A percentile compares a stretch with the other conserved stretches of the same genome.
phyloP scores from a whole-genome alignment of 2,329 filamentous ascomycete genomes.

The Aspergillus melleus region DNA sequence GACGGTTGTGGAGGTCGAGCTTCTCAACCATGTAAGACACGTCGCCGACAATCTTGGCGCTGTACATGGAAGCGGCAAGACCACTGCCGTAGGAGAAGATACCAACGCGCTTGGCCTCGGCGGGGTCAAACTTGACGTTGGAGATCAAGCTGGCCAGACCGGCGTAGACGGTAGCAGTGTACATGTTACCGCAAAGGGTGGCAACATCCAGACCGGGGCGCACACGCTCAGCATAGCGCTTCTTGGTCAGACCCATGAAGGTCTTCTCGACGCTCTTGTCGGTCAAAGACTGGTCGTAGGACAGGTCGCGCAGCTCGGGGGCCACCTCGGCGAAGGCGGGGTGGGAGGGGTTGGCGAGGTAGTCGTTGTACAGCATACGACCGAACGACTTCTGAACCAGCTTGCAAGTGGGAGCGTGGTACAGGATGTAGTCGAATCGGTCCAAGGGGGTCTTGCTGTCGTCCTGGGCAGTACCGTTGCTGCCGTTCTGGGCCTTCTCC shows the following conservation, averaged over 20 bases:
- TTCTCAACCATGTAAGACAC: slow-evolving; percentile 67
- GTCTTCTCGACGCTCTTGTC: slow-evolving; percentile 86
- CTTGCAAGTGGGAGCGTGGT: slow-evolving; percentile 87
- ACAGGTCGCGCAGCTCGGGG: slow-evolving; percentile 72
- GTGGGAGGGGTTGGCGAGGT: slow-evolving; percentile 67
- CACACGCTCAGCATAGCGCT: slow-evolving; percentile 77
- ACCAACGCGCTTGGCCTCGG: slow-evolving; percentile 71
- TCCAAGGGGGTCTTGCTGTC: slow-evolving; percentile 66
- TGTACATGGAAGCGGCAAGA: slow-evolving; percentile 73
- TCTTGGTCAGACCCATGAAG: slow-evolving; percentile 82
- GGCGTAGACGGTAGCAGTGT: slow-evolving; percentile 60
- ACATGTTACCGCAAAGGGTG: slow-evolving; percentile 71
- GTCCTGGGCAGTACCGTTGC: slow-evolving; percentile 48
- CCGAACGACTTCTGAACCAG: slow-evolving; percentile 82
- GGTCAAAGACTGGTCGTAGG: slow-evolving; percentile 74
- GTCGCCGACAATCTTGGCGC: slow-evolving; percentile 64
- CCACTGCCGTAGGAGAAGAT: slow-evolving; percentile 81
- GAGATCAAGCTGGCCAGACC: slow-evolving; percentile 61
- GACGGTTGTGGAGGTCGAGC: slow-evolving; percentile 68
- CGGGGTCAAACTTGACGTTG: slow-evolving; percentile 61
- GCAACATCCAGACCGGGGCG: slow-evolving; percentile 71
- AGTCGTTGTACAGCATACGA: slow-evolving; percentile 83
- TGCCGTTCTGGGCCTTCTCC: slow-evolving; percentile 44
- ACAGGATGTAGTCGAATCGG: slow-evolving; percentile 79
- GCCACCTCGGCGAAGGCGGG: slow-evolving; percentile 72